Evolutionary conservation across 441 rosid species (phyloP).

Genomic region (Cnidoscolus chayamansa): DNA sequence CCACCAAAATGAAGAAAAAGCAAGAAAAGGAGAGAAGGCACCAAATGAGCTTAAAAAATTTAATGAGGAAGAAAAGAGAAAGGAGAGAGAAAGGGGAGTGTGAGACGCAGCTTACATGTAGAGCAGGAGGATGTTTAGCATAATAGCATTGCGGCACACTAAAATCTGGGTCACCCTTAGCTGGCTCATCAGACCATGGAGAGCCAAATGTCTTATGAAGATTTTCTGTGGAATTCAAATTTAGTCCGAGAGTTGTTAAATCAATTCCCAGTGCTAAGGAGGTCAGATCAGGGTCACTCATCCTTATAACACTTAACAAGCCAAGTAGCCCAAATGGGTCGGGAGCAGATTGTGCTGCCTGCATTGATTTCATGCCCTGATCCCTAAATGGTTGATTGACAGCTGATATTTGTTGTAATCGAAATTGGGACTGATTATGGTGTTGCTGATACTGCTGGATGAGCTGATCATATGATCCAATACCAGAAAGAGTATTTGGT

Average conservation of each 20-base stretch:
- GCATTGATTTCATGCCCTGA: conserved; percentile 67
- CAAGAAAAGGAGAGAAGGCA: neutral
- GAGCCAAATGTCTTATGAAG: conserved; percentile 91
- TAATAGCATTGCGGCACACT: conserved; percentile 82
- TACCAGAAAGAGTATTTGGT: conserved; percentile 55
- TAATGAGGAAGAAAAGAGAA: no score
- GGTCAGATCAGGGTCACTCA: conserved; percentile 78
- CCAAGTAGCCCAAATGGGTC: conserved; percentile 94
- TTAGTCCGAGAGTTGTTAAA: conserved; percentile 80
- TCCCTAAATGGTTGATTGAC: conserved; percentile 84
- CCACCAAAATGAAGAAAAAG: conserved; percentile 22
- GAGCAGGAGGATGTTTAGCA: conserved; percentile 64
- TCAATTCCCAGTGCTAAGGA: conserved; percentile 95
- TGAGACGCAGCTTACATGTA: conserved; percentile 50
- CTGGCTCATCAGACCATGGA: conserved; percentile 95
- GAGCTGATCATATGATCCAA: conserved; percentile 72
- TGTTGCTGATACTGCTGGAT: conserved; percentile 86
- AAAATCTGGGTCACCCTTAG: conserved; percentile 89
- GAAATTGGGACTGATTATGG: conserved; percentile 77
- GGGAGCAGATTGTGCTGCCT: conserved; percentile 58
- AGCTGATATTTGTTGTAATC: conserved; percentile 77
- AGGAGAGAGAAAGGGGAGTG: neutral
- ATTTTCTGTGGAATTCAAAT: conserved; percentile 80
- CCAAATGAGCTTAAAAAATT: neutral
- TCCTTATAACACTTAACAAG: conserved; percentile 68